Conservation (phyloP, 2,329 filamentous ascomycete species). For the Neopestalotiopsis sp. region DNA sequence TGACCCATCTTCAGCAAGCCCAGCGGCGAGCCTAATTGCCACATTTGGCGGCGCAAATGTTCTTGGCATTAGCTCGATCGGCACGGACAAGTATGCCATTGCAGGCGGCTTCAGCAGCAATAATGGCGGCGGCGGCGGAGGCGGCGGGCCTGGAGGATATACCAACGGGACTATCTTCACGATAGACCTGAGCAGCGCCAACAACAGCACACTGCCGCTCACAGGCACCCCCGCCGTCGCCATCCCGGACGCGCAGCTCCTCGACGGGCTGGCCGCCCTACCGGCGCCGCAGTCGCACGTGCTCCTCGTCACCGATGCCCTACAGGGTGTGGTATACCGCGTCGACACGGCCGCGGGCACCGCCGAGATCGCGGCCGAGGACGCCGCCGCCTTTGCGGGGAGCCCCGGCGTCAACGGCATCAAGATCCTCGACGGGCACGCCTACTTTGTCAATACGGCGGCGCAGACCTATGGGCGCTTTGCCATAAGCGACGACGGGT, state of each 20-base stretch:
- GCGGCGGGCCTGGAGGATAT: conserved; percentile 9
- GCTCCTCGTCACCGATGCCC: conserved; percentile 20
- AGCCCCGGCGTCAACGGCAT: conserved; percentile 21
- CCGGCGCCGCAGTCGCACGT: conserved; percentile 17
- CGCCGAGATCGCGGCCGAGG: conserved; percentile 13
- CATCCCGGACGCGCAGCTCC: conserved; percentile 20
- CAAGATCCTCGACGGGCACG: conserved; percentile 19
- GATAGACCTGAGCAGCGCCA: conserved; percentile 17
- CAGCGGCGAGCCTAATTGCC: neutral
- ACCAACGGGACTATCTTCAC: conserved; percentile 24
- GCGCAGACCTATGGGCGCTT: conserved; percentile 17
- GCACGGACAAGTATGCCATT: conserved; percentile 9
- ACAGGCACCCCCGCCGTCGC: conserved; percentile 3
- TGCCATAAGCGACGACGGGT: neutral
- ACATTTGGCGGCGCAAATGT: neutral
- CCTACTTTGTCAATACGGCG: conserved; percentile 22
- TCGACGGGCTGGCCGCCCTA: conserved; percentile 21
- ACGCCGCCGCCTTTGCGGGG: conserved; percentile 8
- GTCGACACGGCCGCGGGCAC: conserved; percentile 17
- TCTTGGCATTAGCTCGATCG: neutral
- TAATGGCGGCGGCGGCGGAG: neutral
- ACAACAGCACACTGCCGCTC: conserved; percentile 11
- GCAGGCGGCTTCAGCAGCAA: conserved; percentile 20
- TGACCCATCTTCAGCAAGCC: neutral
- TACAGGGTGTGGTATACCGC: conserved; percentile 19